Evolutionary conservation across 2,329 filamentous ascomycete species (phyloP), one percentile per base, ranked within the genome.

Genomic region (Diaporthe sp.): DNA sequence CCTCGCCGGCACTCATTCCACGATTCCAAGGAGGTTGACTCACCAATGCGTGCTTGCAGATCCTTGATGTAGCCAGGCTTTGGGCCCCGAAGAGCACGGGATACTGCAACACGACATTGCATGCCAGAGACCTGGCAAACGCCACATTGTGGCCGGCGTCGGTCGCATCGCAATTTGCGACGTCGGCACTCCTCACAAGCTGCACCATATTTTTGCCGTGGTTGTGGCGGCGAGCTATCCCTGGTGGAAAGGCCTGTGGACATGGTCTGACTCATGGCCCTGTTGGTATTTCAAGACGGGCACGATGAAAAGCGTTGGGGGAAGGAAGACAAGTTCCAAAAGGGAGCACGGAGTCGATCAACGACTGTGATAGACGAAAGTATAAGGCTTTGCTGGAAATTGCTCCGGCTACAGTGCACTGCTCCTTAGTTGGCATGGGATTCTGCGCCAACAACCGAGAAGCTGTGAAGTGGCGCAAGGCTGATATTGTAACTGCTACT

Each of bases 11-110:
- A 30, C 19, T 19, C 6, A 17, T 32, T 0, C 22, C 1, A 4
- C 15, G 9, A 32, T 3, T 22, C 13, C 27, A 35, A 32, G 15
- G 17, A 32, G 15, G 4, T 32, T 27, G n/a, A 59, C 58, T 63
- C 7, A 44, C 58, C 58, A 44, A 63, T 63, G 2, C 58, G 37
- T n/a, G 58, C 58, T 44, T 63, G 58, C 6, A 63, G 39, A n/a
- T 63, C 58, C 17, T 63, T 63, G 25, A 63, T 44, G 10, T 63
- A 63, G 30, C 58, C 58, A 63, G 58, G 58, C 37, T 63, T 63
- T 19, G 58, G 58, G 15, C 37, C 37, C n/a, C 58, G n/a, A 19
- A 63, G 37, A 13, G 37, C 25, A 44, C 58, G 58, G 27, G 58
- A 44, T 30, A 44, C 37, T 12, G 37, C 58, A 25, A 63, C 37